phyloP scores from a whole-genome alignment of 176 grass and related monocot species.

The Triticum timopheevii region DNA sequence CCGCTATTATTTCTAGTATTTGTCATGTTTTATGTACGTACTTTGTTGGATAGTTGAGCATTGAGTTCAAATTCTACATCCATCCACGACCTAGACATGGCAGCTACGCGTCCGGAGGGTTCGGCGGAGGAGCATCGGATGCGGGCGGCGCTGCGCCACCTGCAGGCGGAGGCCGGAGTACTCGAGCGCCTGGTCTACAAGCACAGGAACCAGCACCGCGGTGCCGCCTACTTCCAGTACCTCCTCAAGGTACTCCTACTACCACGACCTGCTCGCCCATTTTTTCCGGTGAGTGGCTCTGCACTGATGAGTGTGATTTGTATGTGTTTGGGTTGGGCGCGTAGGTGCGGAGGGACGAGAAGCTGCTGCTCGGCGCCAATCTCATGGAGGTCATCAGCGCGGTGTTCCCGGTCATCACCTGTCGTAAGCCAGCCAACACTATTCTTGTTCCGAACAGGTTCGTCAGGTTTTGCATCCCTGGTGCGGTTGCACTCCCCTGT shows the following conservation, averaged over 20 bases:
- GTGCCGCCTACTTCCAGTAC: conserved; percentile 60
- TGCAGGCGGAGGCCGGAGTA: conserved; percentile 48
- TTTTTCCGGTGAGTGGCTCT: neutral
- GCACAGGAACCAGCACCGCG: conserved; percentile 60
- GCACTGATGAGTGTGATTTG: neutral
- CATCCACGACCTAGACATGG: neutral
- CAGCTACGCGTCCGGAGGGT: neutral
- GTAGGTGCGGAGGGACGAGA: conserved; percentile 68
- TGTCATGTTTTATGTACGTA: neutral
- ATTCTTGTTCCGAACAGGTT: conserved; percentile 43
- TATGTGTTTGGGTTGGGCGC: neutral
- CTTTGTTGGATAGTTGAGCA: neutral
- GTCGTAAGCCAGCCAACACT: conserved; percentile 49
- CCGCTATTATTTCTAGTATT: neutral
- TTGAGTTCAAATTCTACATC: neutral
- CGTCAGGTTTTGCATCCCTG: neutral
- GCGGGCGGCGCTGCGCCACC: conserved; percentile 30
- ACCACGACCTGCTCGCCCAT: neutral
- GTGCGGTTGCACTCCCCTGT: neutral
- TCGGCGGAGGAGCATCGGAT: conserved; percentile 31
- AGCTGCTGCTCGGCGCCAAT: conserved; percentile 33
- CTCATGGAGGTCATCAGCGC: conserved; percentile 41
- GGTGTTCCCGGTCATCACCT: conserved; percentile 46
- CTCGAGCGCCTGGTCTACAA: conserved; percentile 72
- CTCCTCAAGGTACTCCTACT: conserved; percentile 47